phyloP scores from a whole-genome alignment of 352 stramenopile genomes.

The Pythium dissotocum region DNA sequence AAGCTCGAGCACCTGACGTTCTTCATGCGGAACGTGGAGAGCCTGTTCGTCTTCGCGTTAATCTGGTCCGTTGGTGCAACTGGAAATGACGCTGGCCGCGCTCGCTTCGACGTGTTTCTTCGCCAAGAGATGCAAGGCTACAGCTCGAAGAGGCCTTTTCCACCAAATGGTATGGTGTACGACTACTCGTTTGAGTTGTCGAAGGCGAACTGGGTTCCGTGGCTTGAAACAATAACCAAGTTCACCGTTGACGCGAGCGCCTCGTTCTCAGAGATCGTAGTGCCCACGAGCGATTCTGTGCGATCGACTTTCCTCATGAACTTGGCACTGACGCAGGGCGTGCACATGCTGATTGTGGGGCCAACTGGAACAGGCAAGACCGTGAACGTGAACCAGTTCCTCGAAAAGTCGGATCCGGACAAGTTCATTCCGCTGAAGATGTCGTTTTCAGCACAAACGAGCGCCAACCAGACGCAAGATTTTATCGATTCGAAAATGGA shows the following conservation, averaged over 20 bases:
- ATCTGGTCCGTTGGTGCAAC: constrained; percentile 93
- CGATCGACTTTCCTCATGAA: constrained; percentile 93
- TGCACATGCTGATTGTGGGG: constrained; percentile 93
- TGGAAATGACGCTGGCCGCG: constrained; percentile 81
- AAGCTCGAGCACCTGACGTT: constrained; percentile 67
- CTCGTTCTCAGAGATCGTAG: constrained; percentile 91
- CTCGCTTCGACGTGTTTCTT: constrained; percentile 86
- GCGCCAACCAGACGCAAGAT: constrained; percentile 92
- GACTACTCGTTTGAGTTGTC: constrained; percentile 90
- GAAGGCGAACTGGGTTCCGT: constrained; percentile 85
- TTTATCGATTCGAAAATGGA: constrained; percentile 94
- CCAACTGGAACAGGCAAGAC: constrained; percentile 95
- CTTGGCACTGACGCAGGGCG: constrained; percentile 69
- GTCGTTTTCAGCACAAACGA: constrained; percentile 93
- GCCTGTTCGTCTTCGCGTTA: constrained; percentile 91
- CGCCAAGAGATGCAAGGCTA: constrained; percentile 79
- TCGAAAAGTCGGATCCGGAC: constrained; percentile 86
- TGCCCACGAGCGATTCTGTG: constrained; percentile 93
- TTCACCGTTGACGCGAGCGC: constrained; percentile 72
- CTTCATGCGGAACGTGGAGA: constrained; percentile 82
- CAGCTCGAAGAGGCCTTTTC: constrained; percentile 55
- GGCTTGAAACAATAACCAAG: constrained; percentile 90
- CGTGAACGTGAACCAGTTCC: constrained; percentile 92
- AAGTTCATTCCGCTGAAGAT: constrained; percentile 92
- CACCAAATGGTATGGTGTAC: constrained; percentile 75